A percentile compares a stretch with the other conserved stretches of the same genome.
These are phyloP conservation scores for Climacium dendroides DNA, from an alignment of 225 moss, liverwort and hornwort species.

Conservation along the genomic window DNA sequence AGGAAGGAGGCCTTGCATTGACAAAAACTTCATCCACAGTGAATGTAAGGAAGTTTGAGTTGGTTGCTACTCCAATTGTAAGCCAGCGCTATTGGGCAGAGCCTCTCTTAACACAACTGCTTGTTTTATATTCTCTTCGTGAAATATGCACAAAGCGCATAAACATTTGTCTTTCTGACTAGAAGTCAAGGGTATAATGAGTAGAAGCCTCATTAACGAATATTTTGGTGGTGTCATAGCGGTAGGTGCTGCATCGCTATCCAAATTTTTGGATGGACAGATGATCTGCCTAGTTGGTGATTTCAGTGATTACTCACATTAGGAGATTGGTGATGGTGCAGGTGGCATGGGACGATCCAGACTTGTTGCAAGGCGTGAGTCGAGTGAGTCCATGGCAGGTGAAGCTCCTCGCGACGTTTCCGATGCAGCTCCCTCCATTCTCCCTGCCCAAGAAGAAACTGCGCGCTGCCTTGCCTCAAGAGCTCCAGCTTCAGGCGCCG, in stretches of 20 bases:
- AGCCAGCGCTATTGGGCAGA: not conserved
- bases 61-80: not conserved
- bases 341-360: conserved; percentile 83
- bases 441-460: conserved; percentile 58
- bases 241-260: too few species aligned
- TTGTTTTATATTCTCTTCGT: not conserved
- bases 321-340: not conserved
- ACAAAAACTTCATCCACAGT: not conserved
- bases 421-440: conserved; percentile 68
- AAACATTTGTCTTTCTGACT: not conserved
- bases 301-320: not conserved
- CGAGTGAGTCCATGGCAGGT: conserved; percentile 87
- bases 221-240: not conserved
- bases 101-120: not conserved
- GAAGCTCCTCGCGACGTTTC: conserved; percentile 53
- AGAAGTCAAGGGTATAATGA: not conserved
- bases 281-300: not conserved
- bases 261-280: not conserved
- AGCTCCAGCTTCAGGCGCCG: conserved; percentile 40
- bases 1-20: not conserved
- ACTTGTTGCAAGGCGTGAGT: conserved; percentile 61
- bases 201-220: not conserved
- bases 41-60: not conserved
- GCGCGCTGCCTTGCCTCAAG: conserved; percentile 42
- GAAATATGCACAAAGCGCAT: not conserved